Evolutionary conservation across 192 early-diverging fungal genomes (phyloP), one percentile per base, ranked within the genome.

Genomic region (Lunasporangiospora selenospora): DNA sequence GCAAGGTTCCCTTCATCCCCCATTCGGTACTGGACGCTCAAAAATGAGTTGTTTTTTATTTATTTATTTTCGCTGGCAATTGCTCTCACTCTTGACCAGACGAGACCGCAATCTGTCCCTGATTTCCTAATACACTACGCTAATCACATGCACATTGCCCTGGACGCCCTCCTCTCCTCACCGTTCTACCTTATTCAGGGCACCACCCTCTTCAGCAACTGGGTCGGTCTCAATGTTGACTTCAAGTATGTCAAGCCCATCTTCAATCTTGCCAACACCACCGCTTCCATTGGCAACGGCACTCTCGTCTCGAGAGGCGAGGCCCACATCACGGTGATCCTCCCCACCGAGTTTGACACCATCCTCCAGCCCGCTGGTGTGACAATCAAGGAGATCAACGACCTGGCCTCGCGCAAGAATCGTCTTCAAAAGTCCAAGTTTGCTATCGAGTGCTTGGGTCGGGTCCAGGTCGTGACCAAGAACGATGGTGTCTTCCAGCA

Each of bases 301-400:
- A 65, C 75, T 19, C 53, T 85, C 12, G 45, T 53, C 46, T 63
- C 69, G 19, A 59, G 69, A 12, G 88, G 87, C 26, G 90, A 92
- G 45, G 76, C 90, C 19, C 90, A 92, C 42, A 55, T 92, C 45
- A 92, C 90, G 7, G 81, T 91, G 12, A 75, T 92, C 33, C 67
- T 77, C 9, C 90, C 90, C 9, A 83, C 90, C 6, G 90, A 92
- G 61, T 89, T 79, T 45, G 69, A 81, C 61, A 40, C 36, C 30
- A 76, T 82, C 10, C 64, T 88, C 4, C 76, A 80, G 53, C 78
- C 80, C 24, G 83, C 70, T 7, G 82, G 83, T 49, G 62, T 92
- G 11, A 89, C 88, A 19, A 88, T 89, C 8, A 52, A 81, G 18
- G 87, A 91, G 31, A 69, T 92, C 49, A 82, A 91, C 56, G 65